phyloP scores from a whole-genome alignment of 345 rosid genomes.

The Ailanthus altissimus region DNA sequence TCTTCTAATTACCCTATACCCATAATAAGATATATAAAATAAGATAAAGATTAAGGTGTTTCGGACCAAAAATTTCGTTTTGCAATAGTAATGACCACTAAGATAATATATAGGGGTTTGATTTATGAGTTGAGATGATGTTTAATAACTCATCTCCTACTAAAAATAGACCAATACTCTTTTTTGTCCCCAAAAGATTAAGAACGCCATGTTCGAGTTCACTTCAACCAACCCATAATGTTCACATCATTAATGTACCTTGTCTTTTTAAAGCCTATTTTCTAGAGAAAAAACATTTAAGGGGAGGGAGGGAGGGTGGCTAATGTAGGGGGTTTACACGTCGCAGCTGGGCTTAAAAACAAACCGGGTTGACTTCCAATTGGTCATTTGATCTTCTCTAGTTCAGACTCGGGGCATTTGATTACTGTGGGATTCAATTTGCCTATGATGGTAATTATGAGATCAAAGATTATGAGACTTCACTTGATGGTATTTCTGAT shows the following conservation, averaged over 20 bases:
- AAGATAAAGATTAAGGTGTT: not conserved
- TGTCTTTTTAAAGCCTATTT: not conserved
- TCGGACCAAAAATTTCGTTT: not conserved
- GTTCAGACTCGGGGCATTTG: not conserved
- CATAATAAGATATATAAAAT: not conserved
- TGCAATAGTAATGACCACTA: not conserved
- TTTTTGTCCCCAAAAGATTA: slow-evolving; percentile 25
- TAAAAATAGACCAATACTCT: slow-evolving; percentile 11
- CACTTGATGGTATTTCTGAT: not conserved
- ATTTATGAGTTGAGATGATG: not conserved
- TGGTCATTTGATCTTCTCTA: not conserved
- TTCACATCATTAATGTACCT: slow-evolving; percentile 16
- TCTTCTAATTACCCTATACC: not conserved
- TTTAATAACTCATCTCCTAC: slow-evolving; percentile 9
- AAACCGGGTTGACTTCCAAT: not conserved
- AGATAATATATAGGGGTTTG: too few species aligned
- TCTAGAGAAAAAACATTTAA: not conserved
- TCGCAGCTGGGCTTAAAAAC: not conserved
- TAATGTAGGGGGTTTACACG: slow-evolving; percentile 29
- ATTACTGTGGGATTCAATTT: not conserved
- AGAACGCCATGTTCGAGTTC: slow-evolving; percentile 42
- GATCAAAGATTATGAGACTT: not conserved
- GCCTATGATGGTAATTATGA: not conserved
- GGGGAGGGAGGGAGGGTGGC: not conserved
- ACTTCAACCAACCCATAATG: slow-evolving; percentile 22